These are phyloP conservation scores for Lactarius psammicola DNA, from an alignment of 768 basidiomycete species.

Conservation along the genomic window DNA sequence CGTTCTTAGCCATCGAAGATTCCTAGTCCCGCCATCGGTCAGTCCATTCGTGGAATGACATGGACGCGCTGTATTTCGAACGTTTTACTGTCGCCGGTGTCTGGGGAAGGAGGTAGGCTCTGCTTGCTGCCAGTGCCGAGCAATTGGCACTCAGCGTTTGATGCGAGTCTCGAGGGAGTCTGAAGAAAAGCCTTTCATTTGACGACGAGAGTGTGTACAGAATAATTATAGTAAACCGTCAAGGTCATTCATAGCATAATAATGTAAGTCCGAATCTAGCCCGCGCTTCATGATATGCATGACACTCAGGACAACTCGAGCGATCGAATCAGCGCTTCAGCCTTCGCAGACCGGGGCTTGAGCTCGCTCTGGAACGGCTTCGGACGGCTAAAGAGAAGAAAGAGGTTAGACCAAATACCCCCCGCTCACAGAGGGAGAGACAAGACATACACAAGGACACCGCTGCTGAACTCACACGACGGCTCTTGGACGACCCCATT, in stretches of 20 bases:
- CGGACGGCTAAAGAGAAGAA: constrained; percentile 24
- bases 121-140: too few species aligned
- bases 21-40: too few species aligned
- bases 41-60: too few species aligned
- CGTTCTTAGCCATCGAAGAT: too few species aligned
- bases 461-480: constrained; percentile 21
- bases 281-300: background rate
- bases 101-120: too few species aligned
- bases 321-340: constrained; percentile 25
- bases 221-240: too few species aligned
- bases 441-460: constrained; percentile 24
- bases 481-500: constrained; percentile 28
- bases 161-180: too few species aligned
- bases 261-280: background rate
- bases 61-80: too few species aligned
- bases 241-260: background rate
- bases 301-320: constrained; percentile 6
- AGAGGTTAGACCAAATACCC: background rate
- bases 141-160: too few species aligned
- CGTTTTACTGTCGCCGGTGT: too few species aligned
- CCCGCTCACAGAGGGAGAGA: background rate
- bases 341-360: constrained; percentile 28
- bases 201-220: too few species aligned
- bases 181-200: too few species aligned
- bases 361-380: constrained; percentile 30